Evolutionary conservation across 805 yeast species (phyloP), one percentile per base, ranked within the genome.

Genomic region (Blastobotrys mokoenaii): DNA sequence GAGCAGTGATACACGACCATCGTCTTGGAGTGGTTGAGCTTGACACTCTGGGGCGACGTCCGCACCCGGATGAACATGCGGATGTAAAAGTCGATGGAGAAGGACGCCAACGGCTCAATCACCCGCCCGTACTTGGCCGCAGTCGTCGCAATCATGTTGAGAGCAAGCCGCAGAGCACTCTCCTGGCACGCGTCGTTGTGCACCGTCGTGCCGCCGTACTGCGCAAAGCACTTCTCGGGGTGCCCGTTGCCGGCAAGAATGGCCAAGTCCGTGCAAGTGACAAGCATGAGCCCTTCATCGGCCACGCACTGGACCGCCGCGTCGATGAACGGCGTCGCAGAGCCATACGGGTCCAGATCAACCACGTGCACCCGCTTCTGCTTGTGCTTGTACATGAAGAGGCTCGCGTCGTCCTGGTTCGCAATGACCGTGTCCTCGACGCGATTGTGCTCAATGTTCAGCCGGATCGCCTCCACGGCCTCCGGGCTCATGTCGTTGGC

Each of bases 281-380:
- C 90, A 42, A 93, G 68, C 52, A 93, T 65, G 37, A 93, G 58
- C 1, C 97, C 99, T 46, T 82, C 89, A 53, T 89, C 88, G 41
- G 74, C 76, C n/a, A 89, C 75, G 29, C 82, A 69, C 57, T 87
- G 95, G 29, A 93, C 70, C 0, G 97, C 97, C 29, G 93, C 79
- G 62, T 93, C 98, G 25, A 93, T 72, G 61, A 93, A 93, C 6
- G 98, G 98, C 0, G 96, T 78, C 0, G 96, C 98, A 0, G 97
- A 83, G 27, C 99, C 99, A 60, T 93, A 93, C 0, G 99, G 99
- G 64, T 93, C 99, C 43, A 93, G 72, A 65, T 93, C 99, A 47
- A 93, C 78, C 2, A 86, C 84, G 60, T 93, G 95, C 64, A 41
- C 66, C 60, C 10, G 52, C 65, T 51, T 39, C 15, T 25, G 31